phyloP scores from a whole-genome alignment of 1,284 basidiomycete species.

The Ganoderma sinense region DNA sequence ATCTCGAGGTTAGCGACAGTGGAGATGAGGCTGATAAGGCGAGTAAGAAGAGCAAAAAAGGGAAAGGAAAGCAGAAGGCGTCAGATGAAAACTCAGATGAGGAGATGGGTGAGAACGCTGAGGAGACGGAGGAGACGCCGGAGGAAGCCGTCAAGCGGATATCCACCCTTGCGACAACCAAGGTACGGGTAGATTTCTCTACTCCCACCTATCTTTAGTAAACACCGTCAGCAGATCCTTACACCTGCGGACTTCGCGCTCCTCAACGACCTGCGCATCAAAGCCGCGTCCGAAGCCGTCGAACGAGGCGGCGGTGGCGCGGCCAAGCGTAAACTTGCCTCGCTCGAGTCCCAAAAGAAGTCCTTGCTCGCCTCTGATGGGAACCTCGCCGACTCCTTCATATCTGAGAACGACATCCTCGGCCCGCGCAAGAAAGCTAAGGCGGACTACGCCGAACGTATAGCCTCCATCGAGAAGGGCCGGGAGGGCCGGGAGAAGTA shows the following conservation, averaged over 20 bases:
- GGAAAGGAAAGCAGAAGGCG: slow-evolving; percentile 39
- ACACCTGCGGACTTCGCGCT: slow-evolving; percentile 98
- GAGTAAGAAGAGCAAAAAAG: slow-evolving; percentile 45
- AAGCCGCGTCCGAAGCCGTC: slow-evolving; percentile 80
- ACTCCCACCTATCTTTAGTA: slow-evolving; percentile 15
- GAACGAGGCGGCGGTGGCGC: slow-evolving; percentile 77
- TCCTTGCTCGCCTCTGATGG: slow-evolving; percentile 47
- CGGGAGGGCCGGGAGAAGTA: slow-evolving; percentile 97
- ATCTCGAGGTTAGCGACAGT: slow-evolving; percentile 85
- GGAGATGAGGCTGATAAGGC: slow-evolving; percentile 75
- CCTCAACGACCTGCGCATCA: slow-evolving; percentile 88
- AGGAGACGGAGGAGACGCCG: slow-evolving; percentile 33
- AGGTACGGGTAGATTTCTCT: slow-evolving; percentile 51
- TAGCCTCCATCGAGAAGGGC: slow-evolving; percentile 92
- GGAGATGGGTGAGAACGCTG: slow-evolving; percentile 30
- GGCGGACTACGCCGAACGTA: slow-evolving; percentile 93
- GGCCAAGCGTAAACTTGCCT: slow-evolving; percentile 88
- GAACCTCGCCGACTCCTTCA: slow-evolving; percentile 67
- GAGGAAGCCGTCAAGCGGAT: slow-evolving; percentile 43
- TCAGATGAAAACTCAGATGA: slow-evolving; percentile 25
- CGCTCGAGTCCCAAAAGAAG: slow-evolving; percentile 76
- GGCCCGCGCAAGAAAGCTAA: slow-evolving; percentile 96
- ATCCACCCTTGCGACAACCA: slow-evolving; percentile 80
- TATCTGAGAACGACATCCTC: slow-evolving; percentile 93
- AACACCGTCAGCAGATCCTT: slow-evolving; percentile 73